Conservation (phyloP, 1,139 yeast species). For the Taphrina wiesneri region DNA sequence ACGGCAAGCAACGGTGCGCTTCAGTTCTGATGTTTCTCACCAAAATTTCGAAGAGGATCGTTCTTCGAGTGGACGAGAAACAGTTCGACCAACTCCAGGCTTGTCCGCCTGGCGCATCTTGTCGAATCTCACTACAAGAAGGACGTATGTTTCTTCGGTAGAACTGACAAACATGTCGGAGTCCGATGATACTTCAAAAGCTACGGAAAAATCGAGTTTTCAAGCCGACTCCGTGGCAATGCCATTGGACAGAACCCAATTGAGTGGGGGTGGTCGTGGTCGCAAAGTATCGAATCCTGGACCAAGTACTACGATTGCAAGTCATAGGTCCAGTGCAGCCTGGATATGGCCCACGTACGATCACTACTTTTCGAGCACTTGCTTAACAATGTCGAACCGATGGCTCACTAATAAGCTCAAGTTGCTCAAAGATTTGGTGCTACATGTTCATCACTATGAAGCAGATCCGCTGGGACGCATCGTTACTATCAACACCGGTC, state of each 20-base stretch:
- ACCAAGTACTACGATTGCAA: too few species aligned
- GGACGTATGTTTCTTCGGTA: background rate
- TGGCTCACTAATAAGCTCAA: background rate
- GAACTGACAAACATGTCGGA: background rate
- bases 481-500: constrained; percentile 43
- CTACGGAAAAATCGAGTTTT: background rate
- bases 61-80: background rate
- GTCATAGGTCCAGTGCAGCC: too few species aligned
- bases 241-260: background rate
- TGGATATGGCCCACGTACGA: too few species aligned
- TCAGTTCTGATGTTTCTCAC: background rate
- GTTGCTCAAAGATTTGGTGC: background rate
- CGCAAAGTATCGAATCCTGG: too few species aligned
- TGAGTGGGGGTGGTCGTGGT: too few species aligned
- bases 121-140: background rate
- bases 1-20: background rate
- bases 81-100: background rate
- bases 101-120: background rate
- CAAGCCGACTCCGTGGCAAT: background rate
- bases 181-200: background rate
- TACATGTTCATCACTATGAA: constrained; percentile 38
- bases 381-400: background rate
- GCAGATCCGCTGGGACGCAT: constrained; percentile 39
- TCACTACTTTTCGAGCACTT: background rate
- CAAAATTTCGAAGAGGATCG: background rate